phyloP scores from a whole-genome alignment of 2,329 filamentous ascomycete genomes.

The Fusarium chlamydosporum region DNA sequence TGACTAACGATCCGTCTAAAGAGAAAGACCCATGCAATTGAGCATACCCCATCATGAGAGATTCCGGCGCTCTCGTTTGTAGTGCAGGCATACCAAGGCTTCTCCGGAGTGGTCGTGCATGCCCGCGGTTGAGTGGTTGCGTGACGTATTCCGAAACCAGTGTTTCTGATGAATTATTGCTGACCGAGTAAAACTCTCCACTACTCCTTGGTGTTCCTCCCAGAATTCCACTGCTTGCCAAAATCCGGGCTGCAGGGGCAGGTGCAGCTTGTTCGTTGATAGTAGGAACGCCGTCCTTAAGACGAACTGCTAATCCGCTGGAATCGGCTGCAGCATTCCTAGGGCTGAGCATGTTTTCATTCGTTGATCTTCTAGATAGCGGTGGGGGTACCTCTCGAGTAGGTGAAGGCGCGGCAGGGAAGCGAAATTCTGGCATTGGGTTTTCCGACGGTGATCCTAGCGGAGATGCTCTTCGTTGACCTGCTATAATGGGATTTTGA shows the following conservation, averaged over 20 bases:
- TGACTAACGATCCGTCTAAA: conserved; percentile 90
- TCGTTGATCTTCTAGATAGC: conserved; percentile 50
- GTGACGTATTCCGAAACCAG: conserved; percentile 88
- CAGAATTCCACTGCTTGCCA: conserved; percentile 81
- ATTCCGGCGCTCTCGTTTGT: conserved; percentile 73
- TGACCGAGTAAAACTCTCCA: conserved; percentile 93
- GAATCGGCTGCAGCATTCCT: conserved; percentile 54
- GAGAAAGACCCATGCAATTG: conserved; percentile 94
- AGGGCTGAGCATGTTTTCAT: conserved; percentile 61
- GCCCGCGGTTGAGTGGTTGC: conserved; percentile 57
- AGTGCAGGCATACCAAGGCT: conserved; percentile 62
- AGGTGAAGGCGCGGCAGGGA: conserved; percentile 65
- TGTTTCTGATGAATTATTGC: conserved; percentile 95
- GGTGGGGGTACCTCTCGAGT: conserved; percentile 54
- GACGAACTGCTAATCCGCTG: conserved; percentile 57
- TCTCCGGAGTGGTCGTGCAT: conserved; percentile 61
- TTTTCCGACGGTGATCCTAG: conserved; percentile 56
- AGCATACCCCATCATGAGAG: conserved; percentile 97
- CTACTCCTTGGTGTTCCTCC: conserved; percentile 89
- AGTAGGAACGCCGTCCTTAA: conserved; percentile 62
- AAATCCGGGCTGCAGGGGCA: conserved; percentile 75
- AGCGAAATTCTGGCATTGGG: conserved; percentile 69
- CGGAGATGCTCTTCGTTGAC: conserved; percentile 58
- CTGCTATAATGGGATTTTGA: conserved; percentile 59
- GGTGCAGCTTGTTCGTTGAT: conserved; percentile 72